phyloP scores from a whole-genome alignment of 305 asterid species.

The Fraxinus sp. region DNA sequence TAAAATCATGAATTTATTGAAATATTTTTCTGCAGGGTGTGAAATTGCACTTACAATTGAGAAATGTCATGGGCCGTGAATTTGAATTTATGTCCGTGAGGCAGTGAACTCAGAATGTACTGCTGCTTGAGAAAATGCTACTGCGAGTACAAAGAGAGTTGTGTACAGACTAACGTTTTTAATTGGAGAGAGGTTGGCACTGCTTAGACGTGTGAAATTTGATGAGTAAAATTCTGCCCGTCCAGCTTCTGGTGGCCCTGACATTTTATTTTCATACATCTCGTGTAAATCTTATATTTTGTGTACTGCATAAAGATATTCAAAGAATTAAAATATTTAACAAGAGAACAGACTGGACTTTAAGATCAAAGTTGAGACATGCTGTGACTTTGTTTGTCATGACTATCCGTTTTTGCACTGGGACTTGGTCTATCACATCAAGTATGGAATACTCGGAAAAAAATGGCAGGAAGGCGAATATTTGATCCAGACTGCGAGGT shows the following conservation, averaged over 20 bases:
- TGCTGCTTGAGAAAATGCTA: neutral
- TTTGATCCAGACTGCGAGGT: neutral
- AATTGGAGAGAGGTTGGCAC: neutral
- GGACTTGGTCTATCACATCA: no score
- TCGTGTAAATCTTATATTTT: neutral
- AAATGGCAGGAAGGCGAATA: neutral
- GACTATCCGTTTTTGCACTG: neutral
- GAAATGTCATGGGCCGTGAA: neutral
- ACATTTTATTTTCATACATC: neutral
- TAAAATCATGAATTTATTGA: neutral
- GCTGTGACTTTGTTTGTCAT: neutral
- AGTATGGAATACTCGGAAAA: neutral
- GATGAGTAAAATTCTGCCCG: neutral
- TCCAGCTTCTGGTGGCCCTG: neutral
- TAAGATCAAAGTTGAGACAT: neutral
- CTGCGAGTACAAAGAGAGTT: neutral
- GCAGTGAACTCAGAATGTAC: neutral
- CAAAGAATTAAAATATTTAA: neutral
- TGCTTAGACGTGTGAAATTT: neutral
- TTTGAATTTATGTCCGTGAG: slow-evolving; percentile 1
- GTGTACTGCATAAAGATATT: neutral
- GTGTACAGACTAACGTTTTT: neutral
- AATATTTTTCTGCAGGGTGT: slow-evolving; percentile 2
- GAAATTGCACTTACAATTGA: neutral
- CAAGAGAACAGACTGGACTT: neutral